These are phyloP conservation scores for Saitozyma podzolica DNA, from an alignment of 768 basidiomycete species.

Conservation along the genomic window DNA sequence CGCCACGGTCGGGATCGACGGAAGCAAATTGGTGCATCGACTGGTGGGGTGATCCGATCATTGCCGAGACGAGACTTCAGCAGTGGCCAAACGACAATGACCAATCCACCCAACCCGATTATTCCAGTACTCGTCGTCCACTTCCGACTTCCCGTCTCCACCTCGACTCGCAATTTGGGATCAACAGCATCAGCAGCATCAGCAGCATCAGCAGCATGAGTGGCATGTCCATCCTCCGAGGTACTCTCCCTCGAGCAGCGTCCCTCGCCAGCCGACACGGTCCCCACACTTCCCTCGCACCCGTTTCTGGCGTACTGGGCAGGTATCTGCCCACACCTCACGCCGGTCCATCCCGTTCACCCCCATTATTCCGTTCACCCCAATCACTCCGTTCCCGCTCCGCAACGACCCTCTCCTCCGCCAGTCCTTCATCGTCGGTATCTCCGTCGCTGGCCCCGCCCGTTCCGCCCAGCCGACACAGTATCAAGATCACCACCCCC, in stretches of 20 bases:
- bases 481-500: slow-evolving; percentile 37
- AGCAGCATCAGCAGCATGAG: background rate
- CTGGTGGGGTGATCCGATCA: too few species aligned
- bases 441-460: background rate
- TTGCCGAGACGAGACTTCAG: too few species aligned
- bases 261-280: background rate
- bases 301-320: background rate
- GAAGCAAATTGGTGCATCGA: too few species aligned
- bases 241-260: background rate
- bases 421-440: background rate
- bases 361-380: background rate
- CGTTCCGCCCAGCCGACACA: background rate
- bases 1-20: too few species aligned
- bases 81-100: too few species aligned
- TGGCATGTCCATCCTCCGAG: background rate
- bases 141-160: too few species aligned
- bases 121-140: too few species aligned
- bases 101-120: too few species aligned
- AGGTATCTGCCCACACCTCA: too few species aligned
- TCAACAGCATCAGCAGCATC: background rate
- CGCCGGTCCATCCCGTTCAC: background rate
- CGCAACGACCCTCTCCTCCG: background rate
- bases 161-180: background rate
- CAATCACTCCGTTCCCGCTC: background rate
- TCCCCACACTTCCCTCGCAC: background rate